Evolutionary conservation across 352 stramenopile genomes (phyloP).

Genomic region (Achlya hypogyna): DNA sequence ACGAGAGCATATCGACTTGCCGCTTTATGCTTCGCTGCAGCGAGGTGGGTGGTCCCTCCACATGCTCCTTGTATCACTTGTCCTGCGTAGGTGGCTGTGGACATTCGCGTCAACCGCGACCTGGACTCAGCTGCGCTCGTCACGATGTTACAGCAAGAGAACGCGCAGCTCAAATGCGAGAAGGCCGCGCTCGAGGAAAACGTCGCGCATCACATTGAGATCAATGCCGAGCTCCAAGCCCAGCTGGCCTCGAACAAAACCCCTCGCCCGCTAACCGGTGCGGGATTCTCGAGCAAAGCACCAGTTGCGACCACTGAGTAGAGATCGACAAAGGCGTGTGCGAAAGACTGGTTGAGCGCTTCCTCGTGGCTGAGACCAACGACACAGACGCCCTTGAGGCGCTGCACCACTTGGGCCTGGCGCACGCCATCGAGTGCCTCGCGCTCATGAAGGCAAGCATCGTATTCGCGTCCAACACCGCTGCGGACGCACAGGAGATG

Average conservation of each 20-base stretch:
- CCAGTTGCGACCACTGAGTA: background rate
- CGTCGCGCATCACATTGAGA: conserved; percentile 34
- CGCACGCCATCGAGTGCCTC: conserved; percentile 44
- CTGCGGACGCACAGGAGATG: conserved; percentile 48
- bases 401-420: conserved; percentile 37
- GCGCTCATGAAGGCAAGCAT: conserved; percentile 57
- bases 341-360: conserved; percentile 13
- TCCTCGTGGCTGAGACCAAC: background rate
- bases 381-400: conserved; percentile 27
- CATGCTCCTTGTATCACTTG: background rate
- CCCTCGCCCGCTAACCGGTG: background rate
- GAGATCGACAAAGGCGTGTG: conserved; percentile 5
- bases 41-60: conserved; percentile 50
- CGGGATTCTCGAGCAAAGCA: background rate
- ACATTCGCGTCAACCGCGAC: conserved; percentile 56
- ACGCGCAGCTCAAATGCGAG: conserved; percentile 32
- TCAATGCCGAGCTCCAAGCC: conserved; percentile 25
- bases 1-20: conserved; percentile 94
- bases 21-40: conserved; percentile 94
- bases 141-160: conserved; percentile 40
- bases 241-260: conserved; percentile 22
- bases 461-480: conserved; percentile 51
- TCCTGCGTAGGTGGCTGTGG: conserved; percentile 29
- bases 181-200: conserved; percentile 38
- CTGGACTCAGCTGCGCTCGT: conserved; percentile 57